Conservation (phyloP, 2,329 filamentous ascomycete species). For the Aspergillus sp. region DNA sequence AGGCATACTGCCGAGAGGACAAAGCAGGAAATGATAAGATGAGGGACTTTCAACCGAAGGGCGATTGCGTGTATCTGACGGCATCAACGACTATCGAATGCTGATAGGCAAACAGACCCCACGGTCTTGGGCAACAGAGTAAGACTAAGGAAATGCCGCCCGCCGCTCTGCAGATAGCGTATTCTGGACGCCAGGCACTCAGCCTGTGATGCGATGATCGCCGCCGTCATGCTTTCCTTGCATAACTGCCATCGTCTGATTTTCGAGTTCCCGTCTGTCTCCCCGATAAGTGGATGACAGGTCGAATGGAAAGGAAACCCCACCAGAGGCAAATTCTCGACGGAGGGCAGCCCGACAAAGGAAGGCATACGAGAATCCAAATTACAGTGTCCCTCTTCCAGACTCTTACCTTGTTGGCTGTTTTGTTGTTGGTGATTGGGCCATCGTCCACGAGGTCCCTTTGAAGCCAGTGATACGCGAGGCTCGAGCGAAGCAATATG, state of each 20-base stretch:
- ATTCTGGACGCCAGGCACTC: not conserved
- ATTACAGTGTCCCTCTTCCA: not conserved
- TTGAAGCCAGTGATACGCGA: conserved; percentile 1
- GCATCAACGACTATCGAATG: not conserved
- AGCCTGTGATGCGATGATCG: not conserved
- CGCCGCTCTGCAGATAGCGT: not conserved
- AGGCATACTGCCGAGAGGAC: not conserved
- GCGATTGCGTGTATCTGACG: not conserved
- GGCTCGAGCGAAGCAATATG: not conserved
- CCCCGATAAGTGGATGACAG: not conserved
- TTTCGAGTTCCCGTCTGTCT: conserved; percentile 5
- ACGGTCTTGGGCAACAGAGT: not conserved
- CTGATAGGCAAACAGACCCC: no score
- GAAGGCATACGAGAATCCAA: not conserved
- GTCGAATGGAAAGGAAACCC: not conserved
- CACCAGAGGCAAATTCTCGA: not conserved
- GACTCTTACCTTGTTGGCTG: not conserved
- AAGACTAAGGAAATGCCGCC: not conserved
- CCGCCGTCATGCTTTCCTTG: not conserved
- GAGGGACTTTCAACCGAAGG: not conserved
- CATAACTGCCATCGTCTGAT: not conserved
- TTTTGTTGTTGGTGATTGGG: not conserved
- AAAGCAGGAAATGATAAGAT: not conserved
- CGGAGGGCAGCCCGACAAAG: not conserved
- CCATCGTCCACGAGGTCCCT: not conserved